Base-by-base conservation (phyloP, 2,329 filamentous ascomycete genomes). In the Parastagonospora avenae region DNA sequence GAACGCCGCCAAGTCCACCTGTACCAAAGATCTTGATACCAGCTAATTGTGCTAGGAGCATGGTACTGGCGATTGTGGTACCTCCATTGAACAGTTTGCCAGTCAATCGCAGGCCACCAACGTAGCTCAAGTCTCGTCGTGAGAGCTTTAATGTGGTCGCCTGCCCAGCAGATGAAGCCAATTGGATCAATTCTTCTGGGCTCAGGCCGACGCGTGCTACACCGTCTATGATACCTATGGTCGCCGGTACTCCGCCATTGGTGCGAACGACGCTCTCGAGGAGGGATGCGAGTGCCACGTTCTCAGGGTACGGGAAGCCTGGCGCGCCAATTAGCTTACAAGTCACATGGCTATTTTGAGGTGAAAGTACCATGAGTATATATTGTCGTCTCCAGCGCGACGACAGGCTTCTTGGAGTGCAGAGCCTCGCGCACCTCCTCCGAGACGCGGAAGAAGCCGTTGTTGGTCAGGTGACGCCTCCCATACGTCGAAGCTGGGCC, bases 21-120 rank as follows among this genome's bases (percentile, higher is more conserved):
- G 94, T 99, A 24, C 92, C 94, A 74, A 99, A 97, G 42, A 99
- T 84, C 58, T 87, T 88, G 69, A 99, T 96, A 8, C 92, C 92
- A 27, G 92, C 93, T 52, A 92, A 79, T 56, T 90, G 82, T 38
- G 94, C 91, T 28, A 99, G 83, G 32, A 97, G 75, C 90, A 96
- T 97, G 2, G 94, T 99, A 1, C 90, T 92, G 4, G 93, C 86
- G 48, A 99, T 90, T 2, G 94, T 99, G 1, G 94, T 99, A 8
- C 93, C 94, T 27, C 92, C 94, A 72, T 95, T 89, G 38, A 91
- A 82, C 48, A 81, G 84, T 59, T 83, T 84, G 30, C 89, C 89
- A 39, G 82, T 72, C 46, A 89, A 68, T 28, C 88, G 85, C 78
- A 90, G 79, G 55, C 92, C 92, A 48, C 87, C 84, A 19, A 95